Evolutionary conservation across 306 rosid species (phyloP).

Genomic region (Corylus heterophylla): DNA sequence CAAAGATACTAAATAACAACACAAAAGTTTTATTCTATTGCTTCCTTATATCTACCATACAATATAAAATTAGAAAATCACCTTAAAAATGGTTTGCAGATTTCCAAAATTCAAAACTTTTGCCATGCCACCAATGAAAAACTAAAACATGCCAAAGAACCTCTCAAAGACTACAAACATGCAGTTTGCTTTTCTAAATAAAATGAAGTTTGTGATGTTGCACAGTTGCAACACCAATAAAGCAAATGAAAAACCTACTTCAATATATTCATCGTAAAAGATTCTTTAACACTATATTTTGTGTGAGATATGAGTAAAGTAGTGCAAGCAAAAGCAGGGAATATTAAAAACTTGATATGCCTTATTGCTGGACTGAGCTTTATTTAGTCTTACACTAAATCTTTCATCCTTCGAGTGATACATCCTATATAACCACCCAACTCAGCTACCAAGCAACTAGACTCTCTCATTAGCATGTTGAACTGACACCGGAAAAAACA

Average conservation of each 20-base stretch:
- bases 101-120: background rate
- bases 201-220: background rate
- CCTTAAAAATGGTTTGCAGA: background rate
- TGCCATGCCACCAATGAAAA: background rate
- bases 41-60: background rate
- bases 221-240: background rate
- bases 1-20: background rate
- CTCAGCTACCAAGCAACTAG: background rate
- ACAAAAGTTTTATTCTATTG: background rate
- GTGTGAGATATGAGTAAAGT: background rate
- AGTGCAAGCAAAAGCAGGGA: background rate
- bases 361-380: background rate
- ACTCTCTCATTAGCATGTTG: background rate
- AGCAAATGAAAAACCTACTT: background rate
- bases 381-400: background rate
- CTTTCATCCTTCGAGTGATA: background rate
- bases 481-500: background rate
- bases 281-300: background rate
- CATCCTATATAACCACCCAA: background rate
- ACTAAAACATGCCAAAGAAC: background rate
- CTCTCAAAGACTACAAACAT: background rate
- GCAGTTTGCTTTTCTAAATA: background rate
- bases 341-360: background rate
- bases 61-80: background rate
- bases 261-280: background rate